phyloP scores from a whole-genome alignment of 768 basidiomycete genomes.

The Solioccasus polychromus region DNA sequence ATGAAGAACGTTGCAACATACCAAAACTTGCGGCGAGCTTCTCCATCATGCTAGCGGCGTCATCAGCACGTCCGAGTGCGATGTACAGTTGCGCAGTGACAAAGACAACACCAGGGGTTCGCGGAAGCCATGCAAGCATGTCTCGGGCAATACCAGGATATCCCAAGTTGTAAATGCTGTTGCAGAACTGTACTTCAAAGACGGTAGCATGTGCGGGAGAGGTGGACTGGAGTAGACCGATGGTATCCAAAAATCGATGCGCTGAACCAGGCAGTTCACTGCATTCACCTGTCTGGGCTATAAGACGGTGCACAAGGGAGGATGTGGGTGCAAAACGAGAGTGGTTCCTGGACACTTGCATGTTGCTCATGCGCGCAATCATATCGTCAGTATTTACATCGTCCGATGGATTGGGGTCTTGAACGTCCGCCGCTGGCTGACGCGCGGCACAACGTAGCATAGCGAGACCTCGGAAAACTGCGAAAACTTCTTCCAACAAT shows the following conservation, averaged over 20 bases:
- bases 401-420: conserved; percentile 31
- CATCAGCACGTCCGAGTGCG: conserved; percentile 63
- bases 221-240: conserved; percentile 63
- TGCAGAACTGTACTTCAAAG: conserved; percentile 71
- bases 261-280: conserved; percentile 55
- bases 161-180: conserved; percentile 61
- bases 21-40: conserved; percentile 75
- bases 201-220: conserved; percentile 66
- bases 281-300: conserved; percentile 49
- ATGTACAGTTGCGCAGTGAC: conserved; percentile 68
- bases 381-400: conserved; percentile 59
- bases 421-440: conserved; percentile 50
- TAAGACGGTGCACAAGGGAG: conserved; percentile 62
- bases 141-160: conserved; percentile 60
- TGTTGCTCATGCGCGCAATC: conserved; percentile 59
- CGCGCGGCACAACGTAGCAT: conserved; percentile 61
- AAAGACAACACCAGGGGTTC: conserved; percentile 73
- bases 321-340: conserved; percentile 48
- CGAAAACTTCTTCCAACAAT: conserved; percentile 69
- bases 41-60: conserved; percentile 71
- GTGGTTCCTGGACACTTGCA: conserved; percentile 62
- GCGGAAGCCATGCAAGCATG: conserved; percentile 73
- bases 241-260: conserved; percentile 67
- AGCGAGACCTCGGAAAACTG: conserved; percentile 74
- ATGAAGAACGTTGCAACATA: conserved; percentile 35